phyloP scores from a whole-genome alignment of 192 early-diverging fungal species.

The Phycomyces blakesleeanus region DNA sequence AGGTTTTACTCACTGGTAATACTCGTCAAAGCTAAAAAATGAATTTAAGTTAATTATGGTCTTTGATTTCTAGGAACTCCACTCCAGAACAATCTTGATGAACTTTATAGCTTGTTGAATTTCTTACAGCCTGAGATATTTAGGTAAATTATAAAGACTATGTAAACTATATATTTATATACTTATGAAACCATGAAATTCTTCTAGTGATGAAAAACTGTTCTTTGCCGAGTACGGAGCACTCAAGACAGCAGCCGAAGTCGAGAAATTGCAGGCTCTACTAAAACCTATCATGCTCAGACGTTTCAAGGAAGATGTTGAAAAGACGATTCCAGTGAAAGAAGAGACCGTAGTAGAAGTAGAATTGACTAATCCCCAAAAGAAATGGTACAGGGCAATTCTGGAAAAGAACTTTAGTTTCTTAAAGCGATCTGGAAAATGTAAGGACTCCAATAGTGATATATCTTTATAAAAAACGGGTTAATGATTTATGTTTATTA shows the following conservation, averaged over 20 bases:
- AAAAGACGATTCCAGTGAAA: conserved; percentile 83
- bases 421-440: conserved; percentile 71
- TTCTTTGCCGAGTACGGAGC: conserved; percentile 72
- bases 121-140: conserved; percentile 71
- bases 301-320: conserved; percentile 87
- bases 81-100: conserved; percentile 78
- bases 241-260: conserved; percentile 66
- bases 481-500: background rate
- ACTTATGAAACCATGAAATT: background rate
- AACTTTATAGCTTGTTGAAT: conserved; percentile 77
- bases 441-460: no score
- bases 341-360: conserved; percentile 89
- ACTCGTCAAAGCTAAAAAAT: background rate
- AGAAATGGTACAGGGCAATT: conserved; percentile 83
- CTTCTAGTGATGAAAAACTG: conserved; percentile 57
- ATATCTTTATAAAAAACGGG: background rate
- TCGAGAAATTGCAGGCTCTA: conserved; percentile 70
- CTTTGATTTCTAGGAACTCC: conserved; percentile 52
- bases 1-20: conserved; percentile 69
- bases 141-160: conserved; percentile 7
- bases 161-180: background rate
- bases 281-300: conserved; percentile 84
- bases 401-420: conserved; percentile 79
- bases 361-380: conserved; percentile 77
- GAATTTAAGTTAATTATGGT: background rate